A percentile compares a stretch with the other conserved stretches of the same genome.
Evolutionary conservation across 148 eudicot species (phyloP).

Genomic region (Cornus suecica): DNA sequence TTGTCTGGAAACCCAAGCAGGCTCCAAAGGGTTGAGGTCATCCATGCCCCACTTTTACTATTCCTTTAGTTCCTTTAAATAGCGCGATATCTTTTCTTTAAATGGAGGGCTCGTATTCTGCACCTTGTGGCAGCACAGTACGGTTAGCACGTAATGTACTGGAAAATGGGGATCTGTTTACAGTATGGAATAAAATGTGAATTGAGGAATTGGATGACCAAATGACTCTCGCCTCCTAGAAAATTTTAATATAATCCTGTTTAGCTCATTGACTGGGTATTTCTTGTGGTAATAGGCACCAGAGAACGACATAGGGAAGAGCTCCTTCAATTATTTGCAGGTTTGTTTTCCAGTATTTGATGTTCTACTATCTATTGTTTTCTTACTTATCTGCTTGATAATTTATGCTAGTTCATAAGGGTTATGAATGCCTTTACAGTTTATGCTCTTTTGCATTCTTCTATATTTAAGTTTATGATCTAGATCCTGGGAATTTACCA

Average conservation of each 20-base stretch:
- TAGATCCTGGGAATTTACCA: neutral
- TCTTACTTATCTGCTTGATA: constrained; percentile 1
- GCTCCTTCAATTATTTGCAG: constrained; percentile 88
- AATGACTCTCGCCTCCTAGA: too few species aligned
- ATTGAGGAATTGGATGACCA: too few species aligned
- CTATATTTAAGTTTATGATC: neutral
- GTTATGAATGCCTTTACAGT: neutral
- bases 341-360: constrained; percentile 29
- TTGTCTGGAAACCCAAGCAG: constrained; percentile 5
- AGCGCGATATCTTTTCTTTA: too few species aligned
- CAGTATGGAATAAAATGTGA: too few species aligned
- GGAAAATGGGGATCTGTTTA: too few species aligned
- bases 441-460: neutral
- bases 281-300: constrained; percentile 59
- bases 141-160: too few species aligned
- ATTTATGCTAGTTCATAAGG: neutral
- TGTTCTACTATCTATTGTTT: neutral
- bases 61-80: too few species aligned
- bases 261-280: constrained; percentile 12
- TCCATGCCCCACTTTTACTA: too few species aligned
- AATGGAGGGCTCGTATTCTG: too few species aligned
- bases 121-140: too few species aligned
- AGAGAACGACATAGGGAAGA: constrained; percentile 95
- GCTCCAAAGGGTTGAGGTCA: neutral
- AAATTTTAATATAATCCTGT: neutral